A percentile compares a stretch with the other conserved stretches of the same genome.
phyloP scores from a whole-genome alignment of 2,329 filamentous ascomycete genomes.

The Talaromyces islandicus region DNA sequence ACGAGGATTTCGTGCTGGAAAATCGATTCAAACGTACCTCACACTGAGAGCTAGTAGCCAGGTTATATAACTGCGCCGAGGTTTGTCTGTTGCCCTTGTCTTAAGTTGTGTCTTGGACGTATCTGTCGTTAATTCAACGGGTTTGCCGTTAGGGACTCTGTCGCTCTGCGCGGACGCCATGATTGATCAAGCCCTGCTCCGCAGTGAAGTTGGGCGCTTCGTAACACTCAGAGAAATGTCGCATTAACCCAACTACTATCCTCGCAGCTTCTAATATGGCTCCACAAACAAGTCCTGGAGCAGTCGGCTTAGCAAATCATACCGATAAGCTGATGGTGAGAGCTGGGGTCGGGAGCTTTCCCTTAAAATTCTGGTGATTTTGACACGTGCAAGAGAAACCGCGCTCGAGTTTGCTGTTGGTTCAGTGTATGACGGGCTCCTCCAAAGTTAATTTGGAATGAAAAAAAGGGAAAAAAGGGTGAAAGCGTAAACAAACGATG shows the following conservation, averaged over 20 bases:
- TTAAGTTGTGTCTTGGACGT: constrained; percentile 13
- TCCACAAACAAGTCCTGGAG: neutral
- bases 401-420: neutral
- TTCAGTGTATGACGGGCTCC: neutral
- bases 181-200: constrained; percentile 14
- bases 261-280: neutral
- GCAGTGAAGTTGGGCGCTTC: neutral
- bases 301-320: constrained; percentile 1
- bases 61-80: constrained; percentile 19
- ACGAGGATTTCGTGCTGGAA: constrained; percentile 4
- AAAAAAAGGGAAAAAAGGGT: neutral
- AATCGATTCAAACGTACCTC: constrained; percentile 25
- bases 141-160: constrained; percentile 12
- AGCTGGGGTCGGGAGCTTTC: neutral
- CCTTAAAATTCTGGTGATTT: neutral
- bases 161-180: constrained; percentile 25
- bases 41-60: constrained; percentile 31
- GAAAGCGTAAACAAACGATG: neutral
- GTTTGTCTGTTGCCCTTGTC: constrained; percentile 11
- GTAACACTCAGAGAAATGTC: neutral
- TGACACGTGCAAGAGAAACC: neutral
- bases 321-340: neutral
- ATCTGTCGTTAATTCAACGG: constrained; percentile 12
- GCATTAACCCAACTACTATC: neutral
- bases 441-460: neutral